Evolutionary conservation across 768 basidiomycete genomes (phyloP).

Genomic region (Suillus luteus): DNA sequence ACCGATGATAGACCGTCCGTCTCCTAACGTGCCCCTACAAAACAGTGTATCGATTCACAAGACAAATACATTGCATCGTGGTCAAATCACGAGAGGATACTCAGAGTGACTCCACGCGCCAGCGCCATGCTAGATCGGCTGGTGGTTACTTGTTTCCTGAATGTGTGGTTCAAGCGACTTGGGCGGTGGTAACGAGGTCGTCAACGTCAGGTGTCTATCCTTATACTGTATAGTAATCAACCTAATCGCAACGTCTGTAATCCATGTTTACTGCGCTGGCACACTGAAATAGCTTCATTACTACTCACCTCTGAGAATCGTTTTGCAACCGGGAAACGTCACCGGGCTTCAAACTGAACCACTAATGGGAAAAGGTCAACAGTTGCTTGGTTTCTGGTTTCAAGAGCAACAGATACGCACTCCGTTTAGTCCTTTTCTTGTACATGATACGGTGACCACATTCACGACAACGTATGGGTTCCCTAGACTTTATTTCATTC

Average conservation of each 20-base stretch:
- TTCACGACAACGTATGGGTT: conserved; percentile 94
- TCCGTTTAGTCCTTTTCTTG: conserved; percentile 93
- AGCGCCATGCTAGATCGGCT: conserved; percentile 49
- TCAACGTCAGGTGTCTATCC: not conserved
- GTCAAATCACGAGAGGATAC: conserved; percentile 39
- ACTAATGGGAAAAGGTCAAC: conserved; percentile 21
- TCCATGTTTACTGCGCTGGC: conserved; percentile 1
- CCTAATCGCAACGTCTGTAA: conserved; percentile 15
- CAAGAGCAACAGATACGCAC: conserved; percentile 49
- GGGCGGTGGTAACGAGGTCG: conserved; percentile 42
- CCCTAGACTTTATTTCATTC: conserved; percentile 87
- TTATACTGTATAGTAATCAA: conserved; percentile 11
- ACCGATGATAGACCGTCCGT: not conserved
- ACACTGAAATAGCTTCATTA: not conserved
- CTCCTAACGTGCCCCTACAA: conserved; percentile 4
- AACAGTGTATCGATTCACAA: conserved; percentile 51
- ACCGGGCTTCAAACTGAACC: conserved; percentile 38
- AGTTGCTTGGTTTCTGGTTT: conserved; percentile 10
- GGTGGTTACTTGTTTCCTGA: conserved; percentile 54
- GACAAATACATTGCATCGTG: conserved; percentile 50
- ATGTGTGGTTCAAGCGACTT: conserved; percentile 49
- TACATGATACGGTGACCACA: conserved; percentile 99
- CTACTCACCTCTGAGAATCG: conserved; percentile 11
- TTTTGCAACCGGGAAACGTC: conserved; percentile 12
- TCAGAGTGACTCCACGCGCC: conserved; percentile 44